Percentiles rank a stretch among this genome's conserved stretches.
phyloP scores from a whole-genome alignment of 73 alveolate genomes.

The Paramecium pentaurelia region DNA sequence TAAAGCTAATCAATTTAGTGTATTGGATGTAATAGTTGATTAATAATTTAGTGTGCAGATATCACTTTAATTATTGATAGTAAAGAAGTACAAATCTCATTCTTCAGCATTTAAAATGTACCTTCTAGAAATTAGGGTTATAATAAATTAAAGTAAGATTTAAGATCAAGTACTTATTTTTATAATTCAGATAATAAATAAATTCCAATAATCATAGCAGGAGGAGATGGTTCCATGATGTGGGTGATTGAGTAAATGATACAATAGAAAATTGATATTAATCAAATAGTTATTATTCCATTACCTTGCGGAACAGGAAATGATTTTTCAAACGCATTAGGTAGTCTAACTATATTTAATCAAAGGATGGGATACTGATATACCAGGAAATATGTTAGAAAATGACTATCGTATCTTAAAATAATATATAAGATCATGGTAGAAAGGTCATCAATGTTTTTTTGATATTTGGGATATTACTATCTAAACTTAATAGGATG shows the following conservation, averaged over 20 bases:
- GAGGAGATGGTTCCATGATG: conserved; percentile 91
- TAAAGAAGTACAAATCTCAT: background rate
- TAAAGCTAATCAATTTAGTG: background rate
- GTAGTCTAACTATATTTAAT: conserved; percentile 2
- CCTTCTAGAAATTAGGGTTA: conserved; percentile 20
- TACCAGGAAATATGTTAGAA: conserved; percentile 58
- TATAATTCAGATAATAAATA: background rate
- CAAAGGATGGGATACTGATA: conserved; percentile 64
- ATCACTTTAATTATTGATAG: background rate
- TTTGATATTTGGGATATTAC: conserved; percentile 90
- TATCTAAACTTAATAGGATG: conserved; percentile 66
- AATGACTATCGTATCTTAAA: conserved; percentile 39
- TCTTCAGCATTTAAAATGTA: background rate
- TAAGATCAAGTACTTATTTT: background rate
- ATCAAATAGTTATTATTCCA: conserved; percentile 60
- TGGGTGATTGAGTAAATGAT: conserved; percentile 70
- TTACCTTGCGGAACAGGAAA: conserved; percentile 91
- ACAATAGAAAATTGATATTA: conserved; percentile 52
- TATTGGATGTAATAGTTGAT: background rate
- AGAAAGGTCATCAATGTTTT: conserved; percentile 59
- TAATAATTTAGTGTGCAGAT: background rate
- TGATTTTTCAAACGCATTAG: conserved; percentile 72
- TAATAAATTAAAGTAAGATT: background rate
- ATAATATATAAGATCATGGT: conserved; percentile 43
- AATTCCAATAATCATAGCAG: conserved; percentile 59